Base-by-base conservation (phyloP, 495 filamentous ascomycete genomes). In the Xylona heveae region DNA sequence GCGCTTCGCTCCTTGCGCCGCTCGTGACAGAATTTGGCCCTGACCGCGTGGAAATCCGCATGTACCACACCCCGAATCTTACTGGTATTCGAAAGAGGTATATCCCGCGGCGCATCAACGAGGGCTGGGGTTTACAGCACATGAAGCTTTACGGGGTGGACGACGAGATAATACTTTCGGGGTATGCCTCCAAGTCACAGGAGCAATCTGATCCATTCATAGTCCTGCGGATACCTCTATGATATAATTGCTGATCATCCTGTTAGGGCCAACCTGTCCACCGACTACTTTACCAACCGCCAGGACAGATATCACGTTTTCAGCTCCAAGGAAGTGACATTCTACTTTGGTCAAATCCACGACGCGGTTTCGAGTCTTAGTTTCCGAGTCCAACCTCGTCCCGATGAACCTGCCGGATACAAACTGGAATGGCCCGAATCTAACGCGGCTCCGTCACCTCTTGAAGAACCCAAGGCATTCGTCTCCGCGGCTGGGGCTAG, bases 91-190 rank as follows among this genome's bases (percentile, higher is more conserved):
- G 72, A 28, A 95, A 95, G 58, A 69, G 67, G 42, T 48, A 78
- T 41, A 64, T 95, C 26, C 88, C 88, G 2, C 74, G 69, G 39
- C 66, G 88, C 6, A 81, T 95, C 46, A 99, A 99, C 42, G 88
- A 99, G 49, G 88, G 88, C 22, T 99, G 88, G 85, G 88, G 88
- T 9, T 54, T 99, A 26, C 88, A 99, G 46, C 88, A 99, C 46
- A 99, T 99, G 81, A 99, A 99, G 61, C 63, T 99, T 0, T 99
- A 99, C 42, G 88, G 90, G 0, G 53, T 93, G 25, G 88, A 99
- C 38, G 83, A 95, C 44, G 85, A 94, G 50, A 71, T 99, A 30
- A 88, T 99, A 22, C 63, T 99, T 18, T 91, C 83, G 2, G 88
- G 88, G 71, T 79, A 61, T 23, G 58, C 15, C 15, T 14, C 5